phyloP scores from a whole-genome alignment of 805 yeast species.

The Cyberlindnera suaveolens region DNA sequence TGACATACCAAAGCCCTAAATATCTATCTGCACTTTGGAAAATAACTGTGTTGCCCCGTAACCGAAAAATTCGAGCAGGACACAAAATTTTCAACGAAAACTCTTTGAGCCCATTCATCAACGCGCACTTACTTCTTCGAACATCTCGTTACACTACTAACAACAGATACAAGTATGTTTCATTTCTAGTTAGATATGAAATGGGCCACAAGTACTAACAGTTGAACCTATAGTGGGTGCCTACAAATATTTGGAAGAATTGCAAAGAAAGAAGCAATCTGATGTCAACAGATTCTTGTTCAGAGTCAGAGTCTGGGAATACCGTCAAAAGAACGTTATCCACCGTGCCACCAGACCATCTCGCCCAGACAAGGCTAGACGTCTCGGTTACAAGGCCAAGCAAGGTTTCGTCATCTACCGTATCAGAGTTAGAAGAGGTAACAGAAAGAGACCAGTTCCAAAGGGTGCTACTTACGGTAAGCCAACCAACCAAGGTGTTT shows the following conservation, averaged over 20 bases:
- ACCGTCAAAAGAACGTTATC: slow-evolving; percentile 97
- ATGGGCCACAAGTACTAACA: not conserved
- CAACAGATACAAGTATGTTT: slow-evolving; percentile 2
- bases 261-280: slow-evolving; percentile 99
- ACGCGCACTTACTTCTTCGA: slow-evolving; percentile 1
- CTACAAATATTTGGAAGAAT: slow-evolving; percentile 98
- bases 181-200: too few species aligned
- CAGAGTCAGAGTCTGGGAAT: slow-evolving; percentile 99
- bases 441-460: slow-evolving; percentile 99
- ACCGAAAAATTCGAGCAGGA: not conserved
- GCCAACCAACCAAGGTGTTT: slow-evolving; percentile 99
- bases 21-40: too few species aligned
- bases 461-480: slow-evolving; percentile 99
- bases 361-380: slow-evolving; percentile 99
- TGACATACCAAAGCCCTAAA: too few species aligned
- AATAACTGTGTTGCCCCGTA: too few species aligned
- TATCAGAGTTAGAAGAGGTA: slow-evolving; percentile 99
- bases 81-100: slow-evolving; percentile 7
- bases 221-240: slow-evolving; percentile 73
- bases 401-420: slow-evolving; percentile 99
- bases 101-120: not conserved
- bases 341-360: slow-evolving; percentile 99
- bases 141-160: slow-evolving; percentile 8
- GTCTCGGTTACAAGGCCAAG: slow-evolving; percentile 99
- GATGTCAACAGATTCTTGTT: slow-evolving; percentile 98